These are phyloP conservation scores for Zymoseptoria brevis DNA, from an alignment of 2,329 filamentous ascomycete genomes.

Conservation along the genomic window DNA sequence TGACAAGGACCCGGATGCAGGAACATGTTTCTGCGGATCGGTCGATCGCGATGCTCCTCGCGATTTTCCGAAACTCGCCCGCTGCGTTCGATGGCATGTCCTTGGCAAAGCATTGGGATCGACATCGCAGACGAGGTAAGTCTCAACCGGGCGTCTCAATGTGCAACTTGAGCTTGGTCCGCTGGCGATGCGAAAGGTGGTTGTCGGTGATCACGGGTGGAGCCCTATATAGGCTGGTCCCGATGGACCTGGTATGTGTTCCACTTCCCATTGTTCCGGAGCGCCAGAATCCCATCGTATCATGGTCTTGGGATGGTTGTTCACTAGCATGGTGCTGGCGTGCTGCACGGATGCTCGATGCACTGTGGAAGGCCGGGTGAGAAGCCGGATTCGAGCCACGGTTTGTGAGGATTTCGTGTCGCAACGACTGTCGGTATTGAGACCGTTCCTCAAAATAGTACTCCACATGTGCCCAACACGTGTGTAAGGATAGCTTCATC, in stretches of 20 bases:
- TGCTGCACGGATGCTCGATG: neutral
- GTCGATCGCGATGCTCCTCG: neutral
- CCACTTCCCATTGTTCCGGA: neutral
- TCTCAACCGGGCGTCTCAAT: neutral
- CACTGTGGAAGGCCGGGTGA: neutral
- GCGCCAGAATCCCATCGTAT: neutral
- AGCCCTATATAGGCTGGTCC: neutral
- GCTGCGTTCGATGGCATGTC: neutral
- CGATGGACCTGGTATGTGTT: neutral
- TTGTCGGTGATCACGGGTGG: neutral
- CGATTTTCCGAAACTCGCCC: too few relatives aligned
- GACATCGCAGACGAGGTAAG: neutral
- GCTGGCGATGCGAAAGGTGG: neutral
- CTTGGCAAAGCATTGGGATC: neutral
- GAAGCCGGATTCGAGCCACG: neutral
- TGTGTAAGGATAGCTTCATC: neutral
- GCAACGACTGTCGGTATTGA: neutral
- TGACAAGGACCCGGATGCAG: neutral
- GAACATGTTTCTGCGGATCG: neutral
- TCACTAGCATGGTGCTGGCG: neutral
- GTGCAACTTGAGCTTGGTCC: neutral
- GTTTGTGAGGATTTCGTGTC: neutral
- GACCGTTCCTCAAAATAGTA: neutral
- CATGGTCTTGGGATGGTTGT: neutral
- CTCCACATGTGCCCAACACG: neutral